phyloP scores from a whole-genome alignment of 305 asterid genomes.

The Caryopteris hybrid region DNA sequence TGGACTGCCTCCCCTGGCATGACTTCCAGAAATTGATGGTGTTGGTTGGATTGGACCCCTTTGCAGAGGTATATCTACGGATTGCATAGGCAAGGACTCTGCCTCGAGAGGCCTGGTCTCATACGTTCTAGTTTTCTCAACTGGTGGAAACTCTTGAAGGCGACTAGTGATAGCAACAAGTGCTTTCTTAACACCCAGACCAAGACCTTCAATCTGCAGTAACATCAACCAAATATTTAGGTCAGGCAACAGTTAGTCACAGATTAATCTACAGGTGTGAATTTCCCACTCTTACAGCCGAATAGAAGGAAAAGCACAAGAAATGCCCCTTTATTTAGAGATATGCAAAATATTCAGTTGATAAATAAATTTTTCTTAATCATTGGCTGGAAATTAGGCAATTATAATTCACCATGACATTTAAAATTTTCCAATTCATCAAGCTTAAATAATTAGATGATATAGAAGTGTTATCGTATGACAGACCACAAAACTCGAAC shows the following conservation, averaged over 20 bases:
- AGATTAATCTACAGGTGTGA: not conserved
- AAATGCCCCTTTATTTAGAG: not conserved
- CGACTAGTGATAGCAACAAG: slow-evolving; percentile 53
- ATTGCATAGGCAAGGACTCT: slow-evolving; percentile 27
- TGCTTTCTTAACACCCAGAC: slow-evolving; percentile 61
- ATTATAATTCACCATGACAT: not conserved
- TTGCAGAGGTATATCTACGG: slow-evolving; percentile 32
- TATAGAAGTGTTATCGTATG: not conserved
- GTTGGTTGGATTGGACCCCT: slow-evolving; percentile 33
- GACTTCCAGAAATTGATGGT: slow-evolving; percentile 32
- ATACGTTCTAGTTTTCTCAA: slow-evolving; percentile 28
- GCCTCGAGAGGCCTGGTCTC: slow-evolving; percentile 29
- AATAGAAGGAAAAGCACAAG: not conserved
- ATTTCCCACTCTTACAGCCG: not conserved
- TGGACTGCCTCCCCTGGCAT: slow-evolving; percentile 23
- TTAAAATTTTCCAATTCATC: not conserved
- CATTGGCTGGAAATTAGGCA: not conserved
- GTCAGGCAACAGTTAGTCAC: not conserved
- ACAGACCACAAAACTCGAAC: not conserved
- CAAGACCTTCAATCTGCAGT: slow-evolving; percentile 62
- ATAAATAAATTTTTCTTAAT: not conserved
- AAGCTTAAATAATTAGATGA: not conserved
- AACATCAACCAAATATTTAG: not conserved
- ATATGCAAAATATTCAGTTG: not conserved
- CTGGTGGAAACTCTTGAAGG: slow-evolving; percentile 58